These are phyloP conservation scores for Rickenella mellea DNA, from an alignment of 768 basidiomycete species.

Conservation along the genomic window DNA sequence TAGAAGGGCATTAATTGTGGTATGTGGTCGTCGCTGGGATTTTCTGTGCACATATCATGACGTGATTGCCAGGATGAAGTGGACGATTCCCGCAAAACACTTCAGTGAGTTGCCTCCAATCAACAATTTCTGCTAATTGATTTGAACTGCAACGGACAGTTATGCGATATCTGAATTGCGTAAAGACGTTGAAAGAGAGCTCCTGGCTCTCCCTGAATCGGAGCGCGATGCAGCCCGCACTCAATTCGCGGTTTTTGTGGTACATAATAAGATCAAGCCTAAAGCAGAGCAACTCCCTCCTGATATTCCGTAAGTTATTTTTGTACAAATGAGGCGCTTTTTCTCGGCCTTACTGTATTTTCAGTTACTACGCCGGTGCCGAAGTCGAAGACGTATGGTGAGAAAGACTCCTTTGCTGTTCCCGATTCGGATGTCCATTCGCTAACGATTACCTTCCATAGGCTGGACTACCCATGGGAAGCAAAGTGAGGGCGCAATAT, in stretches of 20 bases:
- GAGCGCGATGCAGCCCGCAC: conserved; percentile 71
- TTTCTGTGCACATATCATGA: conserved; percentile 1
- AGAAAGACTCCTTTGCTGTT: conserved; percentile 18
- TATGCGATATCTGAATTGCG: conserved; percentile 87
- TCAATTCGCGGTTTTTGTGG: conserved; percentile 87
- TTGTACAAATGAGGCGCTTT: neutral
- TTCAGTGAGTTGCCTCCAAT: conserved; percentile 47
- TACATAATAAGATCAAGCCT: conserved; percentile 86
- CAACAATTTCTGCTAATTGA: conserved; percentile 1
- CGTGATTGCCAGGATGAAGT: conserved; percentile 59
- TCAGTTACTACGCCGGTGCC: conserved; percentile 71
- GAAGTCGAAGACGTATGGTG: conserved; percentile 65
- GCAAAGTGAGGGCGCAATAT: conserved; percentile 38
- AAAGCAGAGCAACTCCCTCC: conserved; percentile 72
- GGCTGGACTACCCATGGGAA: conserved; percentile 86
- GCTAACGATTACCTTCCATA: conserved; percentile 19
- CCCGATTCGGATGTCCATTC: conserved; percentile 1
- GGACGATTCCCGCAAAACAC: conserved; percentile 82
- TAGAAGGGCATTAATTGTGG: conserved; percentile 72
- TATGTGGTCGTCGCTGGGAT: conserved; percentile 25
- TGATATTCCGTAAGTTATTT: conserved; percentile 44
- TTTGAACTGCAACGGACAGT: conserved; percentile 26
- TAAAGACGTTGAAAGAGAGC: conserved; percentile 75
- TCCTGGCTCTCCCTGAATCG: conserved; percentile 53
- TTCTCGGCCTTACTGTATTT: conserved; percentile 4